phyloP scores from a whole-genome alignment of 2,329 filamentous ascomycete genomes.

The Xylaria sp. region DNA sequence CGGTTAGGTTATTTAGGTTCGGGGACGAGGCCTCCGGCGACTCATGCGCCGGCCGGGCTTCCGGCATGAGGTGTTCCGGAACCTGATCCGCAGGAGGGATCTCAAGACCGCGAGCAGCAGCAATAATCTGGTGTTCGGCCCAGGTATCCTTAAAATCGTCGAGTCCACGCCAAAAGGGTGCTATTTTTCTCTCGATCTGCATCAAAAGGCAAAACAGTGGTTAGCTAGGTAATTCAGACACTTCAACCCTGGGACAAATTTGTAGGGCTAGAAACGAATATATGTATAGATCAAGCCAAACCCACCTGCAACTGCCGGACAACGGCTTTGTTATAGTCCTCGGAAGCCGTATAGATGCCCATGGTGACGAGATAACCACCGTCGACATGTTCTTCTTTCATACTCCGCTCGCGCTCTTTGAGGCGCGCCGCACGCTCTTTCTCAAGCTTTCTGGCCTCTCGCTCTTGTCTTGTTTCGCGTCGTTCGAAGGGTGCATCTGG shows the following conservation, averaged over 20 bases:
- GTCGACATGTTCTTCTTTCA: slow-evolving; percentile 88
- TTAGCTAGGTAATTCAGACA: slow-evolving; percentile 9
- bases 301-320: slow-evolving; percentile 87
- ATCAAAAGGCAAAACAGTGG: neutral
- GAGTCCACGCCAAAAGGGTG: slow-evolving; percentile 92
- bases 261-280: neutral
- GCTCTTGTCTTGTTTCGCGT: slow-evolving; percentile 84
- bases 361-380: slow-evolving; percentile 92
- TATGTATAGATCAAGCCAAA: neutral
- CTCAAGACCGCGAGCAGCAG: slow-evolving; percentile 75
- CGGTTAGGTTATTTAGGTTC: slow-evolving; percentile 66
- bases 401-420: slow-evolving; percentile 84
- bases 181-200: slow-evolving; percentile 85
- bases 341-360: slow-evolving; percentile 83
- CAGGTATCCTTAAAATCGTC: slow-evolving; percentile 84
- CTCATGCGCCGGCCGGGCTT: slow-evolving; percentile 40
- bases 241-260: neutral
- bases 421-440: slow-evolving; percentile 69
- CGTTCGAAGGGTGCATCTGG: slow-evolving; percentile 51
- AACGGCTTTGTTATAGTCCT: slow-evolving; percentile 86
- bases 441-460: slow-evolving; percentile 79
- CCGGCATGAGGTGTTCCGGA: slow-evolving; percentile 56
- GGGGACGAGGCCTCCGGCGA: slow-evolving; percentile 50
- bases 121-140: slow-evolving; percentile 93
- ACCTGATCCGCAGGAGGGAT: slow-evolving; percentile 81